A percentile compares a stretch with the other conserved stretches of the same genome.
Conservation (phyloP, 371 early-diverging fungal genomes). For the Nosema muscidifuracis region DNA sequence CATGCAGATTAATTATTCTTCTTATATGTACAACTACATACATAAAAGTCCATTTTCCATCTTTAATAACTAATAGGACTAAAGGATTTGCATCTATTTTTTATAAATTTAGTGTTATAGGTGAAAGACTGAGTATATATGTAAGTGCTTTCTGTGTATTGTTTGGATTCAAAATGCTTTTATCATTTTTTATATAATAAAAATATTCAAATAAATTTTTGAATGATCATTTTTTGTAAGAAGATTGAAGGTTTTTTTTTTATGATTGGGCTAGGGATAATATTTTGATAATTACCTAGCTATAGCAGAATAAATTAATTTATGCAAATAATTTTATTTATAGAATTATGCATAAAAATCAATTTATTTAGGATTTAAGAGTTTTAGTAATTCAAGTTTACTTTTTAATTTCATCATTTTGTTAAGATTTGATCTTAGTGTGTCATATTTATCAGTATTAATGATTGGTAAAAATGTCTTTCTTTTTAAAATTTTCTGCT, state of each 20-base stretch:
- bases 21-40: conserved; percentile 72
- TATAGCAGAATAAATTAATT: no score
- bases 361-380: no score
- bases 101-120: conserved; percentile 53
- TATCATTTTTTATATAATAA: conserved; percentile 46
- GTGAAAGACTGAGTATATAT: conserved; percentile 59
- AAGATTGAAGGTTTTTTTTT: no score
- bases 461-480: background rate
- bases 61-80: conserved; percentile 68
- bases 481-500: conserved; percentile 27
- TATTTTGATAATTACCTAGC: no score
- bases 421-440: background rate
- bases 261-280: no score
- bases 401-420: background rate
- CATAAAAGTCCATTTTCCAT: conserved; percentile 69
- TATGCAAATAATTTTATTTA: no score
- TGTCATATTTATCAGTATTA: background rate
- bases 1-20: conserved; percentile 69
- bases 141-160: conserved; percentile 45
- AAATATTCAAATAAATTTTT: no score
- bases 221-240: no score
- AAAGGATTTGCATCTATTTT: conserved; percentile 64
- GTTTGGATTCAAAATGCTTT: conserved; percentile 36
- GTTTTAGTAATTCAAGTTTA: conserved; percentile 2
- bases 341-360: no score